Percentiles rank a stretch among this genome's conserved stretches.
phyloP scores from a whole-genome alignment of 306 rosid genomes.

The Cicer cuneatum region DNA sequence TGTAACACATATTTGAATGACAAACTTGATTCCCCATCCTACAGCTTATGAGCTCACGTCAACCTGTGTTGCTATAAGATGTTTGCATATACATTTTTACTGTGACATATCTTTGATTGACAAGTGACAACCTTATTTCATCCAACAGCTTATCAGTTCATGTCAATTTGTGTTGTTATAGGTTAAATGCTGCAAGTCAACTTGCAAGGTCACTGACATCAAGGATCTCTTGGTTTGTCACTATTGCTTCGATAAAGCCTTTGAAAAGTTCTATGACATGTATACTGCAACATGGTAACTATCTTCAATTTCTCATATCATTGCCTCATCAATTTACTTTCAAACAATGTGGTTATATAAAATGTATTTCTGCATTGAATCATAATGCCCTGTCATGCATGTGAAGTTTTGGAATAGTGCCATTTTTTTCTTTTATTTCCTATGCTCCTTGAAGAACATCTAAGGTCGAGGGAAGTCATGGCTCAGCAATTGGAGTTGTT shows the following conservation, averaged over 20 bases:
- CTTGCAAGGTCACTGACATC: slow-evolving; percentile 80
- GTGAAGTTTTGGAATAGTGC: slow-evolving; percentile 5
- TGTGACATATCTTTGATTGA: neutral
- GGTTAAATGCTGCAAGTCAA: slow-evolving; percentile 91
- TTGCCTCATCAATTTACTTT: slow-evolving; percentile 18
- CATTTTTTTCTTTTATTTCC: neutral
- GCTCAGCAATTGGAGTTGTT: neutral
- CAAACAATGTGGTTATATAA: slow-evolving; percentile 7
- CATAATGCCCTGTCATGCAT: neutral
- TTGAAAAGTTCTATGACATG: slow-evolving; percentile 89
- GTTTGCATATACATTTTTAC: slow-evolving; percentile 12
- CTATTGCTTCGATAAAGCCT: slow-evolving; percentile 83
- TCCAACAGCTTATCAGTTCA: slow-evolving; percentile 32
- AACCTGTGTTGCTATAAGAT: slow-evolving; percentile 50
- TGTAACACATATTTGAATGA: neutral
- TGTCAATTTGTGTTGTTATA: slow-evolving; percentile 43
- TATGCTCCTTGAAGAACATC: neutral
- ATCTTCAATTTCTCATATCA: slow-evolving; percentile 22
- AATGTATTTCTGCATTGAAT: slow-evolving; percentile 22
- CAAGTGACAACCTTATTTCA: slow-evolving; percentile 22
- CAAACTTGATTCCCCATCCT: slow-evolving; percentile 24
- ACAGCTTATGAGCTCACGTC: slow-evolving; percentile 17
- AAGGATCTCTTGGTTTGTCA: slow-evolving; percentile 82
- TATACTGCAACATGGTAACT: slow-evolving; percentile 84
- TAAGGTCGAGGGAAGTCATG: neutral